Evolutionary conservation across 2,329 filamentous ascomycete genomes (phyloP), one percentile per base, ranked within the genome.

Genomic region (Rachicladosporium sp.): DNA sequence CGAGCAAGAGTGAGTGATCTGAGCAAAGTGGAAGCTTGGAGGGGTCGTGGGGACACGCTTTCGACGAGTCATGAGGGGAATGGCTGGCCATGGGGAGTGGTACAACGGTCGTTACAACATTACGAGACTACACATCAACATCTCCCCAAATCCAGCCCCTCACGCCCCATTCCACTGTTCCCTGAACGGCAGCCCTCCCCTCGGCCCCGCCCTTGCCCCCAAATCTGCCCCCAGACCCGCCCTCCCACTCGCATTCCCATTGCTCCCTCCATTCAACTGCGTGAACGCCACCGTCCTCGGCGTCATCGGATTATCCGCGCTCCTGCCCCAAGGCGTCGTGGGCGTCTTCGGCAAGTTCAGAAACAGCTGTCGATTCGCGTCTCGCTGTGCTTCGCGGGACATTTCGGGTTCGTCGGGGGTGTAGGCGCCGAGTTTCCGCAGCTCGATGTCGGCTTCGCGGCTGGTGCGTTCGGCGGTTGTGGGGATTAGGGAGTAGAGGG

Each of bases 261-360:
- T 29, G 15, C 11, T 36, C 8, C 44, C 56, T 12, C 51, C 58
- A 40, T 51, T 56, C 73, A 35, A 80, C 62, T 9, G 71, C 70
- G 51, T 81, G 69, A 83, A 83, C 1, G 79, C 80, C 56, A 74
- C 69, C 10, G 80, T 82, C 47, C 80, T 61, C 4, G 78, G 79
- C 5, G 78, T 82, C 46, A 70, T 81, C 1, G 56, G 55, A 30
- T 53, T 56, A 34, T 49, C 43, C 4, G 42, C 38, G 15, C 43
- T 42, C 3, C 51, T 51, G 23, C 51, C 54, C 15, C 59, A 60
- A 12, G 62, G 62, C 23, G 74, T 69, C 36, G 61, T 63, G 2
- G 57, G 58, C 8, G 75, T 68, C 45, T 63, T 63, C 4, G 56
- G 57, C 35, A 61, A 42, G 32, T 58, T 56, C 38, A 57, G 36